Percentiles rank a stretch among this genome's conserved stretches.
phyloP scores from a whole-genome alignment of 129 eudicot species.

The Gnaphalium uliginosum region DNA sequence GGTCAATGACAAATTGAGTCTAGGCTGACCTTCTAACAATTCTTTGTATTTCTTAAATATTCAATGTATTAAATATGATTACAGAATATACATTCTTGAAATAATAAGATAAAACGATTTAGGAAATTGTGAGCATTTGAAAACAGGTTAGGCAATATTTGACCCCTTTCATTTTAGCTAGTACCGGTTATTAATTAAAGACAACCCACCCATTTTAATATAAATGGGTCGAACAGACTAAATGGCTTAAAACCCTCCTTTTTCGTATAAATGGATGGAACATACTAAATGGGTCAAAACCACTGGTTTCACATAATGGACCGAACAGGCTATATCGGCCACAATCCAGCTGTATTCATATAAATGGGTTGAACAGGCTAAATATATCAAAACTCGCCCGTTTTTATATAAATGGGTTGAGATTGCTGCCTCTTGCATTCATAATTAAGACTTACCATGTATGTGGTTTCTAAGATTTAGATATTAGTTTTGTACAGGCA shows the following conservation, averaged over 20 bases:
- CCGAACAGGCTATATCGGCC: background rate
- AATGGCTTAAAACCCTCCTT: background rate
- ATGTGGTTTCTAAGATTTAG: conserved; percentile 19
- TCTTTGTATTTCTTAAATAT: background rate
- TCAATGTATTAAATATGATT: background rate
- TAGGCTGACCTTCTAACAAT: background rate
- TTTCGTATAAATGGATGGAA: background rate
- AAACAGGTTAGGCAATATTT: background rate
- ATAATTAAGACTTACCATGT: background rate
- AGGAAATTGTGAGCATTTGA: background rate
- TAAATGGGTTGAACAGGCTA: background rate
- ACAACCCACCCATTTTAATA: background rate
- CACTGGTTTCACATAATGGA: background rate
- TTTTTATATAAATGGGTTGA: background rate
- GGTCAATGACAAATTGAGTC: background rate
- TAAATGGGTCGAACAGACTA: background rate
- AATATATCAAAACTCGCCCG: background rate
- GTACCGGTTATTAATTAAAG: background rate
- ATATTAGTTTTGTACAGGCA: conserved; percentile 49
- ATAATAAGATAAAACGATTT: background rate
- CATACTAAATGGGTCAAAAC: background rate
- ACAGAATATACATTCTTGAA: background rate
- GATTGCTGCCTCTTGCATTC: background rate
- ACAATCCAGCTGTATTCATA: too few relatives aligned
- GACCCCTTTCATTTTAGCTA: background rate